phyloP scores from a whole-genome alignment of 208 protist species.

The Leishmania aethiopica region DNA sequence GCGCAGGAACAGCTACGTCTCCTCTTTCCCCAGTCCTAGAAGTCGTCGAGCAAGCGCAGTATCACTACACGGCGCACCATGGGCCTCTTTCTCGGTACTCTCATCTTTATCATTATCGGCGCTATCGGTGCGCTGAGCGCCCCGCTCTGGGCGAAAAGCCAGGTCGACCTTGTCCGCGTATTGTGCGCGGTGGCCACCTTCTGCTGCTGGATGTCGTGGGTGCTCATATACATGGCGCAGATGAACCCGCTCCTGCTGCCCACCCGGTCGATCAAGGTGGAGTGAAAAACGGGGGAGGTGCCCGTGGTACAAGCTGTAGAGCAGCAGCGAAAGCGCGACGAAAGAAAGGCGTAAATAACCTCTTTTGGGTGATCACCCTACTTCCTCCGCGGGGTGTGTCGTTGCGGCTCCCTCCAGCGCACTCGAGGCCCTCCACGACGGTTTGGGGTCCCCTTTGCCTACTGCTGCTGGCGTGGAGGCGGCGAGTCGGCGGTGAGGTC shows the following conservation, averaged over 20 bases:
- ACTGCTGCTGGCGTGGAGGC: background rate
- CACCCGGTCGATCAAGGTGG: slow-evolving; percentile 79
- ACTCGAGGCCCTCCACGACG: background rate
- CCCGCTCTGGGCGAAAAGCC: slow-evolving; percentile 80
- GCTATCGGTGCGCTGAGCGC: slow-evolving; percentile 55
- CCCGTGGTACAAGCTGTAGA: background rate
- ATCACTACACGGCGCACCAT: slow-evolving; percentile 29
- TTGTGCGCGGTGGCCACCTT: slow-evolving; percentile 70
- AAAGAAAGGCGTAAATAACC: background rate
- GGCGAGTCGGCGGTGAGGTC: background rate
- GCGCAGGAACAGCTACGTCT: background rate
- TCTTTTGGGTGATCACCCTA: background rate
- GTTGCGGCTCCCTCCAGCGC: background rate
- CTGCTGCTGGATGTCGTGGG: slow-evolving; percentile 93
- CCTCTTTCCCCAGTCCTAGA: background rate
- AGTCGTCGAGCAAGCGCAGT: background rate
- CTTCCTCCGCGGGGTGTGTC: background rate
- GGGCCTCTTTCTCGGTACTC: slow-evolving; percentile 73
- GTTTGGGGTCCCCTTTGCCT: background rate
- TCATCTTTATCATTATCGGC: slow-evolving; percentile 71
- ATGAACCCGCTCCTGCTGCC: slow-evolving; percentile 90
- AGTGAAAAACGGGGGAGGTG: slow-evolving; percentile 29
- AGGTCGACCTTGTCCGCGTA: slow-evolving; percentile 84
- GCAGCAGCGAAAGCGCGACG: background rate
- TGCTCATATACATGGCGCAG: slow-evolving; percentile 94